phyloP scores from a whole-genome alignment of 2,329 filamentous ascomycete genomes.

The Penicillium sp. region DNA sequence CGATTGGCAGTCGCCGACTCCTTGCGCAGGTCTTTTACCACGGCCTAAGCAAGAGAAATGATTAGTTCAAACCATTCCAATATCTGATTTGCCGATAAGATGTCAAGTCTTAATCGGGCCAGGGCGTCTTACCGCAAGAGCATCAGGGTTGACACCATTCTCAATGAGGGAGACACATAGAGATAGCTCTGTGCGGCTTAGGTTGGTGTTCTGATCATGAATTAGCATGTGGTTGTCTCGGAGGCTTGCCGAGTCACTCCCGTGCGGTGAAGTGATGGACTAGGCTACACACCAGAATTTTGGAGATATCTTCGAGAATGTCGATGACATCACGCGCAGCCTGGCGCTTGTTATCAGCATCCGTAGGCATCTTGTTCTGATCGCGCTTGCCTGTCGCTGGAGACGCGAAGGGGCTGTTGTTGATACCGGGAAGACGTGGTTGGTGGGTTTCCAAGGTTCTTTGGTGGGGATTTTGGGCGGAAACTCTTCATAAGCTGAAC shows the following conservation, averaged over 20 bases:
- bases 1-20: slow-evolving; percentile 35
- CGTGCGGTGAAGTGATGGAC: neutral
- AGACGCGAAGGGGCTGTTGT: neutral
- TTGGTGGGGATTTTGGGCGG: slow-evolving; percentile 2
- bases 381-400: neutral
- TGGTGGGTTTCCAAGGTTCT: neutral
- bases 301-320: slow-evolving; percentile 52
- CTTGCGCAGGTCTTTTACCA: slow-evolving; percentile 49
- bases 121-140: slow-evolving; percentile 72
- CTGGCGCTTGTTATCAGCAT: slow-evolving; percentile 49
- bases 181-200: slow-evolving; percentile 86
- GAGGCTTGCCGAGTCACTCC: neutral
- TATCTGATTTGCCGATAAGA: neutral
- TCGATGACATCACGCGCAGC: slow-evolving; percentile 53
- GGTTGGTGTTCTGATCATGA: slow-evolving; percentile 74
- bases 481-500: neutral
- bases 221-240: neutral
- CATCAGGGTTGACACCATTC: slow-evolving; percentile 94
- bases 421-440: slow-evolving; percentile 1
- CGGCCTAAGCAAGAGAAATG: slow-evolving; percentile 32
- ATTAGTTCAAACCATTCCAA: neutral
- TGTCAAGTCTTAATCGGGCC: neutral
- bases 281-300: slow-evolving; percentile 41
- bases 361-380: slow-evolving; percentile 36
- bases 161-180: slow-evolving; percentile 97